Percentiles rank a stretch among this genome's conserved stretches.
phyloP scores from a whole-genome alignment of 2,329 filamentous ascomycete species.

The Cercospora sp. region DNA sequence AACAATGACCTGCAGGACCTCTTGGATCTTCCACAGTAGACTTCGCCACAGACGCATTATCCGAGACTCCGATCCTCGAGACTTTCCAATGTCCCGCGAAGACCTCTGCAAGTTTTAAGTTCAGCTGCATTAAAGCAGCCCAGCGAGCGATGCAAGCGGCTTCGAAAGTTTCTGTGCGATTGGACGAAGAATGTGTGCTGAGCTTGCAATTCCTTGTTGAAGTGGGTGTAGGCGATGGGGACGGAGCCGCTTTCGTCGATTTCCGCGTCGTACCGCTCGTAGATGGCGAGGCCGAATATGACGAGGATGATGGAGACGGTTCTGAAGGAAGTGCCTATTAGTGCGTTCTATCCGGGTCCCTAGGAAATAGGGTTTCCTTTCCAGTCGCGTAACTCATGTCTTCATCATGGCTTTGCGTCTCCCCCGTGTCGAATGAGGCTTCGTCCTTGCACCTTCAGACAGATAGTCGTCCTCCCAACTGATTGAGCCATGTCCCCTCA shows the following conservation, averaged over 20 bases:
- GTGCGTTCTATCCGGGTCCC: neutral
- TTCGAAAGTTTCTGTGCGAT: conserved; percentile 86
- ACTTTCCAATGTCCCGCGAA: conserved; percentile 64
- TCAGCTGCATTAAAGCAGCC: conserved; percentile 80
- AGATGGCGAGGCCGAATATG: conserved; percentile 57
- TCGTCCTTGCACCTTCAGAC: neutral
- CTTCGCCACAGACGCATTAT: conserved; percentile 46
- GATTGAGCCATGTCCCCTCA: conserved; percentile 43
- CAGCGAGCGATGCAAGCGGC: conserved; percentile 90
- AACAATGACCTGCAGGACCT: conserved; percentile 40
- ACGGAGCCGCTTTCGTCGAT: conserved; percentile 69
- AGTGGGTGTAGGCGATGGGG: conserved; percentile 55
- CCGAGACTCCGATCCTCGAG: conserved; percentile 60
- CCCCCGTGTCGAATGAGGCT: neutral
- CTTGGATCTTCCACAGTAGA: conserved; percentile 63
- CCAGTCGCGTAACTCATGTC: neutral
- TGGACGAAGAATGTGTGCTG: conserved; percentile 84
- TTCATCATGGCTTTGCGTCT: neutral
- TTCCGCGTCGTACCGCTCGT: conserved; percentile 78
- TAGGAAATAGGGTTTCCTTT: neutral
- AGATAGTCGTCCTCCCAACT: neutral
- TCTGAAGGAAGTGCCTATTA: conserved; percentile 12
- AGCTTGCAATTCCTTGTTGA: conserved; percentile 97
- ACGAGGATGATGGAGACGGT: conserved; percentile 32
- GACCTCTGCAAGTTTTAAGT: conserved; percentile 76